A percentile compares a stretch with the other conserved stretches of the same genome.
These are phyloP conservation scores for Ganoderma resinaceum DNA, from an alignment of 1,284 basidiomycete species.

Conservation along the genomic window DNA sequence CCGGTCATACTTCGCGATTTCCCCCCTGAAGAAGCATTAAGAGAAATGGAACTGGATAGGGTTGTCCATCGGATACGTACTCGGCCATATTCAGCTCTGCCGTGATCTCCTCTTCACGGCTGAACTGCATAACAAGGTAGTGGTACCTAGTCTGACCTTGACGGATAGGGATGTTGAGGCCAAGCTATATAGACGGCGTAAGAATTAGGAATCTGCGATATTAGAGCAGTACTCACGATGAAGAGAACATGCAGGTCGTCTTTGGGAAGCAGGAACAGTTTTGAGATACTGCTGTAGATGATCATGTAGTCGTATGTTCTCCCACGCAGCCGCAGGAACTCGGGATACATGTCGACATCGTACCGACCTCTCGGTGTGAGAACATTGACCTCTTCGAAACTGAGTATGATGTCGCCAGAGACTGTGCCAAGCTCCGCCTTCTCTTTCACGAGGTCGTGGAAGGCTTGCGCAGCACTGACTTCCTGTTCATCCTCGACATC, in stretches of 20 bases:
- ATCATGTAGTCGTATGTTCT: constrained; percentile 99
- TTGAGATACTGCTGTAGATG: constrained; percentile 88
- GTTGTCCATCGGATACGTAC: constrained; percentile 50
- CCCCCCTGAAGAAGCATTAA: constrained; percentile 55
- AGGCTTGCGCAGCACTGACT: constrained; percentile 91
- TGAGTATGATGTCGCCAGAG: constrained; percentile 91
- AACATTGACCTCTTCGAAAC: constrained; percentile 97
- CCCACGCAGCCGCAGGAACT: constrained; percentile 92
- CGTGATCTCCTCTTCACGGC: constrained; percentile 95
- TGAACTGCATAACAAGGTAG: constrained; percentile 98
- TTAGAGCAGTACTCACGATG: constrained; percentile 64
- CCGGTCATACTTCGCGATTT: constrained; percentile 79
- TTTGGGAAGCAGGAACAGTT: constrained; percentile 94
- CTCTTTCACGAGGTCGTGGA: constrained; percentile 97
- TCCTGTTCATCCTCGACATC: constrained; percentile 72
- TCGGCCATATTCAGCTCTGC: constrained; percentile 95
- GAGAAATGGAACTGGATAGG: background rate
- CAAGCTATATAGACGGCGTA: constrained; percentile 60
- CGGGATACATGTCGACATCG: constrained; percentile 97
- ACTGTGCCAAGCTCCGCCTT: constrained; percentile 96
- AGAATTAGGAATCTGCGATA: constrained; percentile 1
- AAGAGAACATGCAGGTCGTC: constrained; percentile 97
- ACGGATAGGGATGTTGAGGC: constrained; percentile 91
- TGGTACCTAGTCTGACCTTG: constrained; percentile 99
- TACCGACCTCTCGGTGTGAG: constrained; percentile 96